These are phyloP conservation scores for Ochromonas danica DNA, from an alignment of 108 stramenopile genomes.

Conservation along the genomic window DNA sequence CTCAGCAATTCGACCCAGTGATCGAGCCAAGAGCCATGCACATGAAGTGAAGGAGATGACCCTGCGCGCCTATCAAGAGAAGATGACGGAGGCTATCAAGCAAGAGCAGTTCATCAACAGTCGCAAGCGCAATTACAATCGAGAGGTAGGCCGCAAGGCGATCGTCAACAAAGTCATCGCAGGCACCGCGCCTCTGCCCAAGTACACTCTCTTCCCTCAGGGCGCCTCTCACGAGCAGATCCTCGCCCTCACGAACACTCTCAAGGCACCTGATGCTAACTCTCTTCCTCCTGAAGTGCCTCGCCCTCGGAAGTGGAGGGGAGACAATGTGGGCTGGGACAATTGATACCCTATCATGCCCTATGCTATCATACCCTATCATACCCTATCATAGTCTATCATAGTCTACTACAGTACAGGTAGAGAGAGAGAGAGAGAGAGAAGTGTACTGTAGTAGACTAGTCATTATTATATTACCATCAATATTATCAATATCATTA, in stretches of 20 bases:
- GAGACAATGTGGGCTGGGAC: constrained; percentile 21
- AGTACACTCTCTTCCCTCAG: neutral
- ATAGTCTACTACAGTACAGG: too few species aligned
- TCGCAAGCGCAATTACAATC: constrained; percentile 9
- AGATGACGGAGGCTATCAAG: neutral
- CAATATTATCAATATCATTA: too few species aligned
- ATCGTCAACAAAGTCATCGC: constrained; percentile 18
- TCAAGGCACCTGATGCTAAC: constrained; percentile 31
- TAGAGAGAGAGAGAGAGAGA: too few species aligned
- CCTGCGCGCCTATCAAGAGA: neutral
- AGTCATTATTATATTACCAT: too few species aligned
- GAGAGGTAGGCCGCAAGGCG: neutral
- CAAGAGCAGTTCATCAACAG: constrained; percentile 8
- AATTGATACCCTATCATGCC: too few species aligned
- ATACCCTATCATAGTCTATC: too few species aligned
- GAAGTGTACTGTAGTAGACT: too few species aligned
- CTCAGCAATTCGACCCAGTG: neutral
- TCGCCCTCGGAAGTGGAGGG: constrained; percentile 2
- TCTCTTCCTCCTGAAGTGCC: constrained; percentile 11
- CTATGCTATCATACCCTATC: too few species aligned
- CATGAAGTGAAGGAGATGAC: neutral
- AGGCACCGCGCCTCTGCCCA: constrained; percentile 18
- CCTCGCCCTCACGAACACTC: neutral
- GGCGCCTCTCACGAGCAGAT: constrained; percentile 11
- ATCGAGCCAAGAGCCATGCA: neutral